Evolutionary conservation across 139 green algal species (phyloP).

Genomic region (Asterochloris sp.): DNA sequence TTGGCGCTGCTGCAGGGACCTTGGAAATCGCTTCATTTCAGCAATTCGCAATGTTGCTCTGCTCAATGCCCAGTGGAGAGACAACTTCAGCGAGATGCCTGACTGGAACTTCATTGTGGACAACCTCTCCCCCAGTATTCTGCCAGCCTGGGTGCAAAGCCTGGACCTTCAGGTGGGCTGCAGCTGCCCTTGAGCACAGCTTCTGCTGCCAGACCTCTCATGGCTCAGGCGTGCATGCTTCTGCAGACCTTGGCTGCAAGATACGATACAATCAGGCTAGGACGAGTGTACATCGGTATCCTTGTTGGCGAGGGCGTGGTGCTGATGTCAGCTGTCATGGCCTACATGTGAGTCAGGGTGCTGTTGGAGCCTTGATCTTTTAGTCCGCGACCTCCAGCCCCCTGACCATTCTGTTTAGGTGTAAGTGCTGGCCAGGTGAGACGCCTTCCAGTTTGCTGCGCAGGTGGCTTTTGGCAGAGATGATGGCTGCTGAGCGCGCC

Average conservation of each 20-base stretch:
- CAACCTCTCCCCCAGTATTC: neutral
- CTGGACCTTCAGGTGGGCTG: slow-evolving; percentile 6
- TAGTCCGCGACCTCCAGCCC: no score
- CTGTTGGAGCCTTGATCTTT: no score
- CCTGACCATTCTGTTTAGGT: no score
- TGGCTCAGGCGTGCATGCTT: no score
- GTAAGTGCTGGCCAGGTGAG: no score
- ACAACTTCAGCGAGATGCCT: slow-evolving; percentile 1
- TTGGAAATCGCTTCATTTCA: neutral
- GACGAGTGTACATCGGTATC: neutral
- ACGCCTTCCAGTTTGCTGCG: no score
- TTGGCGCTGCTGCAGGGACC: no score
- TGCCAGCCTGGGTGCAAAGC: neutral
- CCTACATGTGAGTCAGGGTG: slow-evolving; percentile 8
- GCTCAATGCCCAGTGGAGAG: neutral
- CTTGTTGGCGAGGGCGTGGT: slow-evolving; percentile 2
- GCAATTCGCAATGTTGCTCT: neutral
- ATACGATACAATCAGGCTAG: neutral
- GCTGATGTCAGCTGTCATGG: neutral
- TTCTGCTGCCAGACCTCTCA: no score
- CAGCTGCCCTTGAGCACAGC: neutral
- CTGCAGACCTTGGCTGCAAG: slow-evolving; percentile 2
- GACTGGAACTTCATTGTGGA: slow-evolving; percentile 6
- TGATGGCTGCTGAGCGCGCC: neutral
- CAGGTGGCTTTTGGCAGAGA: no score